Percentiles rank a stretch among this genome's conserved stretches.
phyloP scores from a whole-genome alignment of 108 stramenopile species.

The Epithemia pelagica region DNA sequence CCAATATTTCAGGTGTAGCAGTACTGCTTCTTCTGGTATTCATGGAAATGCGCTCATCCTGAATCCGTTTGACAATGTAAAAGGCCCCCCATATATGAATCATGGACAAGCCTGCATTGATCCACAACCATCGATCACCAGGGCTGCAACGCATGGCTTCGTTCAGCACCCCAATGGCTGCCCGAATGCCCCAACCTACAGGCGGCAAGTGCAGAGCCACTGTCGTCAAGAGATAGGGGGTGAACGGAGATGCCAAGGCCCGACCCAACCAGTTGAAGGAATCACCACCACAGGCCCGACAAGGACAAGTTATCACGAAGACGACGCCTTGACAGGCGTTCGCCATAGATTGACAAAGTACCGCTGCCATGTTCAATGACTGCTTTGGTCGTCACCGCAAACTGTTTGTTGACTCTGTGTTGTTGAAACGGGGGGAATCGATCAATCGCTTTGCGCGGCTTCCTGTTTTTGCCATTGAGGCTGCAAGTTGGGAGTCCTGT shows the following conservation, averaged over 20 bases:
- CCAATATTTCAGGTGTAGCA: neutral
- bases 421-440: too few relatives aligned
- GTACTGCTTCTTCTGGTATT: neutral
- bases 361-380: neutral
- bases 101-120: slow-evolving; percentile 37
- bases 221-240: slow-evolving; percentile 49
- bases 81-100: slow-evolving; percentile 47
- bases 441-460: too few relatives aligned
- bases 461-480: too few relatives aligned
- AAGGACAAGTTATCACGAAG: slow-evolving; percentile 23
- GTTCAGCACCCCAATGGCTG: neutral
- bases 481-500: too few relatives aligned
- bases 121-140: slow-evolving; percentile 32
- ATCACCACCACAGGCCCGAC: slow-evolving; percentile 39
- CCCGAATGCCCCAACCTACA: slow-evolving; percentile 19
- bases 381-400: too few relatives aligned
- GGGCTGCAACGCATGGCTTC: slow-evolving; percentile 13
- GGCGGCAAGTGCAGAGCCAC: slow-evolving; percentile 46
- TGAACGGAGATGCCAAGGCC: slow-evolving; percentile 38
- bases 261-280: slow-evolving; percentile 24
- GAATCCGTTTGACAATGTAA: slow-evolving; percentile 43
- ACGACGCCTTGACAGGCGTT: slow-evolving; percentile 22
- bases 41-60: neutral
- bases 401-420: too few relatives aligned
- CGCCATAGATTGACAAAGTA: slow-evolving; percentile 31